These are phyloP conservation scores for Penicillium canariense DNA, from an alignment of 495 filamentous ascomycete species.

Conservation along the genomic window DNA sequence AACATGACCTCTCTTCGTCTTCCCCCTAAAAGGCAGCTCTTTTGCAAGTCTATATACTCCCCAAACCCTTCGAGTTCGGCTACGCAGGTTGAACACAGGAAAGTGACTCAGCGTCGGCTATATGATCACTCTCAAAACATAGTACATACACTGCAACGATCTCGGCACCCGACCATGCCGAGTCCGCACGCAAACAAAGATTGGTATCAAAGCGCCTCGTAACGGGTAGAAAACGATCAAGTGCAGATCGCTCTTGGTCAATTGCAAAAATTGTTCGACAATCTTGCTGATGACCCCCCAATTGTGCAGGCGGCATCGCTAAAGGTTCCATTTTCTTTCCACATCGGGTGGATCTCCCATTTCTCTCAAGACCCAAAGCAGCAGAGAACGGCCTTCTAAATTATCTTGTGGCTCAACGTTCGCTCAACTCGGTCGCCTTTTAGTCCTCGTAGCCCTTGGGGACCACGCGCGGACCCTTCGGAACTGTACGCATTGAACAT, in stretches of 20 bases:
- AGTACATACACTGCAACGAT: constrained; percentile 28
- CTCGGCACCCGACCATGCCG: constrained; percentile 18
- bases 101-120: constrained; percentile 27
- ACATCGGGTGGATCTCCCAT: constrained; percentile 9
- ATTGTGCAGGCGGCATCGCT: constrained; percentile 11
- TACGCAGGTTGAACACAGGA: constrained; percentile 12
- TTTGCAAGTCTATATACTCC: too few relatives aligned
- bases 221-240: constrained; percentile 8
- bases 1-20: too few relatives aligned
- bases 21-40: too few relatives aligned
- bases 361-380: neutral
- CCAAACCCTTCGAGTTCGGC: neutral
- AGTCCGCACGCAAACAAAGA: constrained; percentile 20
- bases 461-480: constrained; percentile 66
- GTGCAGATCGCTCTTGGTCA: constrained; percentile 9
- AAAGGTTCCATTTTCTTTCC: constrained; percentile 9
- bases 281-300: constrained; percentile 10
- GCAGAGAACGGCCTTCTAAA: constrained; percentile 1
- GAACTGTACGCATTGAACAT: constrained; percentile 53
- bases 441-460: constrained; percentile 76
- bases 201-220: constrained; percentile 33
- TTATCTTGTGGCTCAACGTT: neutral
- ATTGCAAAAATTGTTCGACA: neutral
- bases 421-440: constrained; percentile 21
- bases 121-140: constrained; percentile 29